Conservation (phyloP, 2,329 filamentous ascomycete species). For the Sarocladium strictum region DNA sequence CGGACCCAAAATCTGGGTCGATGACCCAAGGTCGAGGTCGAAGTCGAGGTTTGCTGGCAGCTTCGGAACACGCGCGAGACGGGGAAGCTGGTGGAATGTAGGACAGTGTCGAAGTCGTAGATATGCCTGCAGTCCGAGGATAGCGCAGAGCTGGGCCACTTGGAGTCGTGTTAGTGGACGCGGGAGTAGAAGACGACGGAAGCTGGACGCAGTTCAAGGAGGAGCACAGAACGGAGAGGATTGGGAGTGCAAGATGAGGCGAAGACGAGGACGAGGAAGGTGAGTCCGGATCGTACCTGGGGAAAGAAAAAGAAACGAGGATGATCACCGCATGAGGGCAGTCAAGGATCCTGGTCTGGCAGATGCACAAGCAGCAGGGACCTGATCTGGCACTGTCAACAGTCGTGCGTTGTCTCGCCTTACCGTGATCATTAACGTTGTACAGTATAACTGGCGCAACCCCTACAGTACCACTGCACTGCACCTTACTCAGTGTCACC, state of each 20-base stretch:
- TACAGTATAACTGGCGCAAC: neutral
- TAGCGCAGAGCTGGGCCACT: no score
- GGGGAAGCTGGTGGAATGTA: neutral
- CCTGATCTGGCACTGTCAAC: neutral
- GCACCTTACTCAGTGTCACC: neutral
- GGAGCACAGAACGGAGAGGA: neutral
- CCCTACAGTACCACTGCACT: neutral
- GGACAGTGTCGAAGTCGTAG: neutral
- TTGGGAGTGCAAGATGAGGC: neutral
- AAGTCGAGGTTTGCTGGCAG: neutral
- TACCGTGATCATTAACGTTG: neutral
- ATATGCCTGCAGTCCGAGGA: neutral
- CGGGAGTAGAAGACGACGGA: no score
- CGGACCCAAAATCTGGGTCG: neutral
- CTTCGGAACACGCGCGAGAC: neutral
- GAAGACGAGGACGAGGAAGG: neutral
- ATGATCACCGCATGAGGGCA: slow-evolving; percentile 1
- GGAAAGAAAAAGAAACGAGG: slow-evolving; percentile 5
- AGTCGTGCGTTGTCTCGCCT: neutral
- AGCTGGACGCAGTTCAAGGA: no score
- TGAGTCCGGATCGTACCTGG: neutral
- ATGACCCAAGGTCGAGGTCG: neutral
- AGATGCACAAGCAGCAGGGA: neutral
- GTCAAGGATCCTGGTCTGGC: neutral
- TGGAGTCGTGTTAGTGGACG: no score